Evolutionary conservation across 768 basidiomycete species (phyloP), one percentile per base, ranked within the genome.

Genomic region (Russula foetens): DNA sequence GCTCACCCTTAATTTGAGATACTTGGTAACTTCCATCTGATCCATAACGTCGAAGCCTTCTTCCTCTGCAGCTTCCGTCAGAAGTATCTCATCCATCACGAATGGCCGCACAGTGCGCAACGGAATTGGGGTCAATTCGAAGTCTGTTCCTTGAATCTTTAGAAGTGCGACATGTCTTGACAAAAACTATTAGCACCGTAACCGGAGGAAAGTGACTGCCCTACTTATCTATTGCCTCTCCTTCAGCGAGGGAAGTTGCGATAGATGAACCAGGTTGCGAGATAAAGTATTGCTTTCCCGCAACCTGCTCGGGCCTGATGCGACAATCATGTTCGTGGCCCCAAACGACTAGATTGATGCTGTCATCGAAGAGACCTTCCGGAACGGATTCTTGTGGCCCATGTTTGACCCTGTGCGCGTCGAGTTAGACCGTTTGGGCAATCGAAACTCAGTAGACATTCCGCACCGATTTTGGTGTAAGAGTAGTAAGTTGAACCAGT

Each of bases 281-380:
- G 68, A 99, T 93, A 68, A 82, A 85, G 74, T 99, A 99, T 17
- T 81, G 81, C 72, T 96, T 95, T 14, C 91, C 93, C 4, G 92
- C 86, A 8, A 99, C 96, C 6, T 84, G 81, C 68, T 97, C 92
- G 0, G 97, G 96, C 2, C 84, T 77, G 56, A 96, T 90, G 31
- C 95, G 84, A 68, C 96, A 98, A 72, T 98, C 97, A 70, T 99
- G 97, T 72, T 99, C 97, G 71, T 99, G 97, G 7, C 97, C 97
- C 97, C 97, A 99, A 2, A 99, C 79, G 7, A 99, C 91, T 17
- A 99, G 80, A 67, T 98, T 85, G 38, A 98, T 80, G 67, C 85
- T 88, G 69, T 99, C 92, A 69, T 98, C 96, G 66, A 99, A 99
- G 84, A 98, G 89, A 62, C 90, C 89, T 68, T 98, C 97, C 8